phyloP scores from a whole-genome alignment of 805 yeast genomes.

The Metschnikowia lochheadii region DNA sequence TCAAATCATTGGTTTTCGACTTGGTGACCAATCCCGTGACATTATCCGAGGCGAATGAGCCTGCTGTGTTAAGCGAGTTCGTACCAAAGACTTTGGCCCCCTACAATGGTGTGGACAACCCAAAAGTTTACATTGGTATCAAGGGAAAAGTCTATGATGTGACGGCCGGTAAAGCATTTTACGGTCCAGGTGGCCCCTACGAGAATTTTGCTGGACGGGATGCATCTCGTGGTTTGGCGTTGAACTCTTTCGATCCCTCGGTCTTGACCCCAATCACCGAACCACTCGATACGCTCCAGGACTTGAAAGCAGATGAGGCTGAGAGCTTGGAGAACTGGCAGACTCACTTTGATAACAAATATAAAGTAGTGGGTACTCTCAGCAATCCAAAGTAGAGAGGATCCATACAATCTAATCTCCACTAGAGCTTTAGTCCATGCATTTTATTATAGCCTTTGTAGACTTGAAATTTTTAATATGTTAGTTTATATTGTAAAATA shows the following conservation, averaged over 20 bases:
- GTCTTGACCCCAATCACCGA: conserved; percentile 63
- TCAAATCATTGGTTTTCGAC: conserved; percentile 25
- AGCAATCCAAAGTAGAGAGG: conserved; percentile 23
- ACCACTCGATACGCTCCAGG: conserved; percentile 71
- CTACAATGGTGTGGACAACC: conserved; percentile 77
- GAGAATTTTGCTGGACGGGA: conserved; percentile 94
- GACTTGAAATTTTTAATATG: background rate
- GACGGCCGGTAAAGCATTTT: conserved; percentile 71
- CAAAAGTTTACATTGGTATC: conserved; percentile 81
- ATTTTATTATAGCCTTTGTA: background rate
- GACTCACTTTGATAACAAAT: conserved; percentile 74
- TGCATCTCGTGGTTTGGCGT: conserved; percentile 88
- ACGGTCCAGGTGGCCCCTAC: conserved; percentile 96
- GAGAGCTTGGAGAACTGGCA: conserved; percentile 83
- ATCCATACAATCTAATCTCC: background rate
- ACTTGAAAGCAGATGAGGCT: conserved; percentile 54
- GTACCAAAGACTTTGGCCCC: conserved; percentile 71
- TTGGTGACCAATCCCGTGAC: conserved; percentile 29
- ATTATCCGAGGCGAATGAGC: conserved; percentile 19
- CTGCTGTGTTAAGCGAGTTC: conserved; percentile 49
- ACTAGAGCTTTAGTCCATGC: too few relatives aligned
- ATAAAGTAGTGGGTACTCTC: conserved; percentile 73
- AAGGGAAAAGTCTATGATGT: conserved; percentile 85
- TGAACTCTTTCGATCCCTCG: conserved; percentile 75
- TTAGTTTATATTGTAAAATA: background rate